phyloP scores from a whole-genome alignment of 202 grass and related monocot species.

The Setaria viridis region DNA sequence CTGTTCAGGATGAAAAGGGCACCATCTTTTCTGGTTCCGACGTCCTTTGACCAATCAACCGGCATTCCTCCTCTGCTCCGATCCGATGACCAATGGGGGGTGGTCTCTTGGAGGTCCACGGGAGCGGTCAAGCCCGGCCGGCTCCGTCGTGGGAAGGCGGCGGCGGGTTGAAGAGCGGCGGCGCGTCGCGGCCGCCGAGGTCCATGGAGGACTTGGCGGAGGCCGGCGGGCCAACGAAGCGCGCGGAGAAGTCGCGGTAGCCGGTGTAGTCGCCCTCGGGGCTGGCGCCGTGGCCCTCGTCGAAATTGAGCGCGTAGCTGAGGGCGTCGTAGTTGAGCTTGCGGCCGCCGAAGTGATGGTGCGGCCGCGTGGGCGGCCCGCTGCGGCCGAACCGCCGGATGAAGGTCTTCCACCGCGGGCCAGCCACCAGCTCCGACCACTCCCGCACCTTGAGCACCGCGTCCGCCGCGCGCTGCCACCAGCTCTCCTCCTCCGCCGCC shows the following conservation, averaged over 20 bases:
- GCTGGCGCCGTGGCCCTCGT: slow-evolving; percentile 78
- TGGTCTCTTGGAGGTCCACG: neutral
- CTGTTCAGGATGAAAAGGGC: slow-evolving; percentile 43
- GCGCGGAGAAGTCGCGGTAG: slow-evolving; percentile 84
- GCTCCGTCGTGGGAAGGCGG: neutral
- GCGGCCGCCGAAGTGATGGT: slow-evolving; percentile 39
- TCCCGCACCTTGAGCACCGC: slow-evolving; percentile 85
- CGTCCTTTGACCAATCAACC: slow-evolving; percentile 18
- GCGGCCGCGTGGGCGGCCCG: slow-evolving; percentile 28
- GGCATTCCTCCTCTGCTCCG: slow-evolving; percentile 10
- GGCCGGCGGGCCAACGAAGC: slow-evolving; percentile 63
- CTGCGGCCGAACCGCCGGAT: slow-evolving; percentile 81
- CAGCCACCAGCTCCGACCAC: slow-evolving; percentile 86
- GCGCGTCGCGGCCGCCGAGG: slow-evolving; percentile 72
- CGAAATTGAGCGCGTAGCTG: slow-evolving; percentile 99
- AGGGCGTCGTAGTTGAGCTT: slow-evolving; percentile 93
- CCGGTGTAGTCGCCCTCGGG: slow-evolving; percentile 64
- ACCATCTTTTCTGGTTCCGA: slow-evolving; percentile 11
- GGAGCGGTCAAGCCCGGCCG: slow-evolving; percentile 38
- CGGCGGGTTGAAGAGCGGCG: slow-evolving; percentile 45
- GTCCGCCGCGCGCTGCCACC: slow-evolving; percentile 64
- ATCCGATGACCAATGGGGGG: neutral
- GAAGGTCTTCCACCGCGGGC: slow-evolving; percentile 92
- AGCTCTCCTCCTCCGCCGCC: slow-evolving; percentile 44
- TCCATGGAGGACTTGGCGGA: slow-evolving; percentile 82